Evolutionary conservation across 495 filamentous ascomycete species (phyloP), one percentile per base, ranked within the genome.

Genomic region (Halenospora varia): DNA sequence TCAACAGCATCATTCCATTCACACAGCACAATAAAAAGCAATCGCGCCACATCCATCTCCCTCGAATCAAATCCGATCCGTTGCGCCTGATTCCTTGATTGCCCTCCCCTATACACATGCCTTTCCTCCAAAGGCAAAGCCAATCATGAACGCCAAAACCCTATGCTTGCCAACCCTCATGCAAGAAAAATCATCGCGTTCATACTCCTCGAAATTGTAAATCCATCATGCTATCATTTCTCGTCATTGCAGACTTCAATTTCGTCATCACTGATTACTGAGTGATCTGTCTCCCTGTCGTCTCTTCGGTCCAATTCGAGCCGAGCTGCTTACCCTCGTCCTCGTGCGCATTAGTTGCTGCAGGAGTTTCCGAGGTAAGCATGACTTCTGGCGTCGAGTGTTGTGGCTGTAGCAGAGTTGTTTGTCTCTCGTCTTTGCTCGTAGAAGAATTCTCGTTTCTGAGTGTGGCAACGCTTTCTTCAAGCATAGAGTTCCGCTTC

Each of bases 361-460:
- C 64, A 10, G 64, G 65, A 3, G 65, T 67, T n/a, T 53, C 65
- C 13, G 65, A 59, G 2, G 65, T 67, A 45, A 67, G 15, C 40
- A 53, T 62, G 0, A 67, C 46, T 53, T 61, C 60, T 23, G 65
- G 65, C 1, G 62, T 65, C 8, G 45, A 42, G 17, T 25, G 50
- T 29, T 62, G 59, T 2, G 49, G 20, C 25, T 60, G 52, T 20
- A 59, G 41, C 17, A 56, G 25, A 3, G 51, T 61, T 19, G 48
- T 49, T 26, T 50, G 17, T 19, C 8, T 53, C 10, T 19, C 22
- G 15, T 18, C 23, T 45, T 10, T 24, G 15, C 10, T 26, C 15
- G 10, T n/a, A 40, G 51, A 24, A 1, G 23, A 40, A 40, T 47
- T 42, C 19, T 60, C 57, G 20, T 55, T 48, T 25, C 44, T 62